phyloP scores from a whole-genome alignment of 2,329 filamentous ascomycete species.

The Byssothecium circinans region DNA sequence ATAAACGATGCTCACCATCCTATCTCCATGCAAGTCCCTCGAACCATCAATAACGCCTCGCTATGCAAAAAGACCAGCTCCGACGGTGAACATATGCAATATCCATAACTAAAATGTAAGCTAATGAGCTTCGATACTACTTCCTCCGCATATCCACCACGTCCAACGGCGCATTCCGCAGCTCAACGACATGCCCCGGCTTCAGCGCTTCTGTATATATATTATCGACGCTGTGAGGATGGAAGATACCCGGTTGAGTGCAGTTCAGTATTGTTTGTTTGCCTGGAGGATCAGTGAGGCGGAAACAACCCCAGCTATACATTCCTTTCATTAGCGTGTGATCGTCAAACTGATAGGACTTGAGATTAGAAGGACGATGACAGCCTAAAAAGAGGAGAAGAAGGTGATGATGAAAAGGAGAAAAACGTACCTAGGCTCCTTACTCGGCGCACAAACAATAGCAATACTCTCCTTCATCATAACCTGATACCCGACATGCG shows the following conservation, averaged over 20 bases:
- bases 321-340: not conserved
- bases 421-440: conserved; percentile 67
- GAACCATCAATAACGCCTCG: not conserved
- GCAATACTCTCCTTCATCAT: conserved; percentile 97
- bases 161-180: conserved; percentile 61
- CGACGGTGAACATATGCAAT: not conserved
- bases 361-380: no score
- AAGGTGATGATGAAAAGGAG: not conserved
- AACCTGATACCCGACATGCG: conserved; percentile 89
- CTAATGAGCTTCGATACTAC: conserved; percentile 23
- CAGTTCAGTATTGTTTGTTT: conserved; percentile 83
- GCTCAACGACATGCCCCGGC: conserved; percentile 61
- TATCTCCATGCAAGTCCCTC: not conserved
- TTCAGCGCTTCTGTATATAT: conserved; percentile 73
- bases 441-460: conserved; percentile 90
- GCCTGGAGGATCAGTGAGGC: conserved; percentile 89
- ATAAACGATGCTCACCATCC: no score
- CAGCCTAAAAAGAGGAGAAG: not conserved
- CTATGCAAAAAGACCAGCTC: not conserved
- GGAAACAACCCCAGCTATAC: conserved; percentile 81
- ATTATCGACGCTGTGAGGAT: conserved; percentile 70
- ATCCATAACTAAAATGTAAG: no score
- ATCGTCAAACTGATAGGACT: not conserved
- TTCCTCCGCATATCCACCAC: conserved; percentile 61
- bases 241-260: conserved; percentile 77